Evolutionary conservation across 305 asterid genomes (phyloP), one percentile per base, ranked within the genome.

Genomic region (Fraxinus sp.): DNA sequence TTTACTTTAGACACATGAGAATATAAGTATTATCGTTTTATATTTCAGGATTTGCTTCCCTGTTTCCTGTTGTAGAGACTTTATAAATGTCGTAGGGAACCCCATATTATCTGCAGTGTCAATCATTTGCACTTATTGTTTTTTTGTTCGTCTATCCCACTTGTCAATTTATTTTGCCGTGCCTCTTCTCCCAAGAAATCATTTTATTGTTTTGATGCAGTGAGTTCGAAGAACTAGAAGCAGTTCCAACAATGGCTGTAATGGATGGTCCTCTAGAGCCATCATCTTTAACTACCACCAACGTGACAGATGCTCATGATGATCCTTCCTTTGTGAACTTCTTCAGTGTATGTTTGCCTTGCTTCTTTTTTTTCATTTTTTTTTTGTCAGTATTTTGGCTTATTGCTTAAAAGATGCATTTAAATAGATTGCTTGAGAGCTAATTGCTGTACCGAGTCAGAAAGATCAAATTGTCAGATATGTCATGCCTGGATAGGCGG

Each of bases 231-330:
- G 98, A 94, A 87, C 90, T 94, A 77, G 98, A 94, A 91, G 97
- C 96, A 81, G 97, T 94, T 80, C 97, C 98, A 32, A 90, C 95
- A 24, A 87, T 88, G 86, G 94, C 97, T 28, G 92, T 92, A 59
- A 94, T 92, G 86, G 98, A 94, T 82, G 95, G 97, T 81, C 98
- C 95, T 82, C 80, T 94, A 24, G 98, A 92, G 90, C 94, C 97
- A 22, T 78, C 93, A 83, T 83, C 88, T 26, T 83, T 93, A 75
- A 74, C 87, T 77, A 76, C 87, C 74, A 57, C 90, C 78, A 88
- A 76, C 83, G 86, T 84, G 24, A 76, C 93, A 52, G 92, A 92
- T 82, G 87, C 80, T 81, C 88, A 91, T 11, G 98, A 94, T 84
- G 97, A 94, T 85, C 91, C 94, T 77, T 84, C 96, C 82, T 94